Conservation (phyloP, 2,329 filamentous ascomycete genomes). For the Septoria linicola region DNA sequence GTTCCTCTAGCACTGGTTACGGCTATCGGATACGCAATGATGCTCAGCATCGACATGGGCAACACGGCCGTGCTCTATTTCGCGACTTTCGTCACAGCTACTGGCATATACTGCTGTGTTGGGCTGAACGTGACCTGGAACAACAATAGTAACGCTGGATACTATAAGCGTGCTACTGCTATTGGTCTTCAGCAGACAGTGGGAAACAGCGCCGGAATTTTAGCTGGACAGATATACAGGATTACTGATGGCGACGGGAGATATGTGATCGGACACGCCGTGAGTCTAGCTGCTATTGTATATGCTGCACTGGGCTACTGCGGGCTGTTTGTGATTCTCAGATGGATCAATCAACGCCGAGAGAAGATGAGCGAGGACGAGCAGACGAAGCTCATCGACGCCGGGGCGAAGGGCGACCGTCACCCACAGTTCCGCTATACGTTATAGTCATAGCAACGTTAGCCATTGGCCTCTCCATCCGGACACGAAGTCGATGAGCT, state of each 20-base stretch:
- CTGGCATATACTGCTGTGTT: slow-evolving; percentile 34
- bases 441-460: not conserved
- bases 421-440: slow-evolving; percentile 18
- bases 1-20: slow-evolving; percentile 9
- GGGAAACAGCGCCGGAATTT: slow-evolving; percentile 51
- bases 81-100: slow-evolving; percentile 30
- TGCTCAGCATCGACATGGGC: slow-evolving; percentile 12
- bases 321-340: slow-evolving; percentile 6
- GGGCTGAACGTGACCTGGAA: slow-evolving; percentile 52
- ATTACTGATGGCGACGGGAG: slow-evolving; percentile 15
- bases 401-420: slow-evolving; percentile 11
- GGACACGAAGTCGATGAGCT: too few relatives aligned
- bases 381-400: slow-evolving; percentile 8
- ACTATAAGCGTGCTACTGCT: slow-evolving; percentile 50
- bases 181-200: slow-evolving; percentile 51
- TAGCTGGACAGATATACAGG: slow-evolving; percentile 49
- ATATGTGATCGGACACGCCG: slow-evolving; percentile 15
- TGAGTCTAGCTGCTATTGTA: slow-evolving; percentile 10
- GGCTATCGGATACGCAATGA: slow-evolving; percentile 10
- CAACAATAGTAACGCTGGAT: slow-evolving; percentile 50
- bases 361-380: slow-evolving; percentile 9
- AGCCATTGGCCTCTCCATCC: too few relatives aligned
- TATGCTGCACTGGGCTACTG: slow-evolving; percentile 12
- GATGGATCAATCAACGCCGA: slow-evolving; percentile 11
- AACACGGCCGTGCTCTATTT: slow-evolving; percentile 30